These are phyloP conservation scores for Penicillium crystallinum DNA, from an alignment of 495 filamentous ascomycete genomes.

Conservation along the genomic window DNA sequence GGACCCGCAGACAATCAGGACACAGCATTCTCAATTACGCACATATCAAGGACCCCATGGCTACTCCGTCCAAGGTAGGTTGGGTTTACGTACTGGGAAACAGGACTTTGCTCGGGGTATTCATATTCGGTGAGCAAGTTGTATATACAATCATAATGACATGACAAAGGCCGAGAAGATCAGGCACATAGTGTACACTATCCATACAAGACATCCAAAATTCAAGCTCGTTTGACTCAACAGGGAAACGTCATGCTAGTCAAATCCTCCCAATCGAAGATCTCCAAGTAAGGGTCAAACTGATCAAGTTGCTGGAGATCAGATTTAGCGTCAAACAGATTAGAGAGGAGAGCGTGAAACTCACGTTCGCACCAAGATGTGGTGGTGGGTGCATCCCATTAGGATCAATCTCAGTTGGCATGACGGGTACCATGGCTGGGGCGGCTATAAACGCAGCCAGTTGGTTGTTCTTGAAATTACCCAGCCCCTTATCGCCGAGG, in stretches of 20 bases:
- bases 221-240: constrained; percentile 5
- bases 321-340: not conserved
- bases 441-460: constrained; percentile 23
- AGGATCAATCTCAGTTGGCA: constrained; percentile 24
- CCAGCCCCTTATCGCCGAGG: constrained; percentile 31
- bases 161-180: not conserved
- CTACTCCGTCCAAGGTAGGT: not conserved
- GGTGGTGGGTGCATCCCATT: constrained; percentile 18
- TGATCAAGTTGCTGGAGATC: constrained; percentile 27
- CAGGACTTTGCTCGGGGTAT: not conserved
- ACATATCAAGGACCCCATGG: not conserved
- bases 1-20: not conserved
- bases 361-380: constrained; percentile 27
- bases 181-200: not conserved
- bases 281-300: constrained; percentile 42
- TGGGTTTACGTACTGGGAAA: not conserved
- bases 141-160: not conserved
- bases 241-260: constrained; percentile 31
- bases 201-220: not conserved
- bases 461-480: constrained; percentile 33
- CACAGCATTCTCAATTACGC: not conserved
- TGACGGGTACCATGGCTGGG: constrained; percentile 21
- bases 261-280: constrained; percentile 43
- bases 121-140: not conserved
- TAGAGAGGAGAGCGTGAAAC: constrained; percentile 1